Evolutionary conservation across 371 early-diverging fungal species (phyloP).

Genomic region (Thermomucor indicae-seudaticae): DNA sequence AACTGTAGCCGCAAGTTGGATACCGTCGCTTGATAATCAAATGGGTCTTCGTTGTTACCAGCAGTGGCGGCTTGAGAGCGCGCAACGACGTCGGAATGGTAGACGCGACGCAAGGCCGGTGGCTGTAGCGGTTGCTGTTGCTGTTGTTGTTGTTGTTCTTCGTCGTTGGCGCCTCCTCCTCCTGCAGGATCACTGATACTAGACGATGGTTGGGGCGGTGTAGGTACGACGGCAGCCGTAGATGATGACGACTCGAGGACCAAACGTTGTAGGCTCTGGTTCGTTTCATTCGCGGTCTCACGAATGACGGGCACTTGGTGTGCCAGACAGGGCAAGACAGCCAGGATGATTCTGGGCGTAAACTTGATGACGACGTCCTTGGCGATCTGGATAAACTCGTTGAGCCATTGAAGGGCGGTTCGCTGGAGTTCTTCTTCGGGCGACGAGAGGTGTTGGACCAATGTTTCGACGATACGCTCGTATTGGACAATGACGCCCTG

Average conservation of each 20-base stretch:
- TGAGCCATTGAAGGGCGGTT: conserved; percentile 83
- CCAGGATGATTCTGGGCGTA: conserved; percentile 67
- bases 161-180: not conserved
- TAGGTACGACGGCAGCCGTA: too few species aligned
- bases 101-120: not conserved
- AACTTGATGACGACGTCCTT: conserved; percentile 74
- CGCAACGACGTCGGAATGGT: conserved; percentile 1
- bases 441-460: conserved; percentile 72
- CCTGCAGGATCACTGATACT: conserved; percentile 8
- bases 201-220: conserved; percentile 1
- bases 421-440: conserved; percentile 81
- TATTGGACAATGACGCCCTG: conserved; percentile 73
- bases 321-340: conserved; percentile 76
- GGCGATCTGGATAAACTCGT: conserved; percentile 74
- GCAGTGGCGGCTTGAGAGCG: not conserved
- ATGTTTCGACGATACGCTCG: conserved; percentile 70
- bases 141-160: not conserved
- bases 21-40: conserved; percentile 77
- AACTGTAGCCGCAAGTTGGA: conserved; percentile 73
- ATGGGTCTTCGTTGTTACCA: conserved; percentile 40
- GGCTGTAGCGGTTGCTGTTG: not conserved
- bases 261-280: conserved; percentile 63
- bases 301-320: conserved; percentile 62
- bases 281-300: conserved; percentile 67
- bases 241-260: conserved; percentile 53